phyloP scores from a whole-genome alignment of 129 eudicot species.

The Helianthus tuberosus region DNA sequence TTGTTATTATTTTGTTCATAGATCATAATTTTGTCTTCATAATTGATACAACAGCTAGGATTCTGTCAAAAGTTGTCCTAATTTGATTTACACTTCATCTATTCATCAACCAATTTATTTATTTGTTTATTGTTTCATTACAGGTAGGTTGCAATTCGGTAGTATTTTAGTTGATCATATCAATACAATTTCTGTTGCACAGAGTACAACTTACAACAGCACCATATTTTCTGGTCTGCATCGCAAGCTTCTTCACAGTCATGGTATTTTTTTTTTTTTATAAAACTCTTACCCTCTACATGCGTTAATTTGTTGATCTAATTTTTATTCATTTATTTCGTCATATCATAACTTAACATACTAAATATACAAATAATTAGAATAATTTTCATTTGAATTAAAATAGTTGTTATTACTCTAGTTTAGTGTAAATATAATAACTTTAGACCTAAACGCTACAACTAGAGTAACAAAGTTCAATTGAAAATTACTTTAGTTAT shows the following conservation, averaged over 20 bases:
- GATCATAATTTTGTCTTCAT: constrained; percentile 22
- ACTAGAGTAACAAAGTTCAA: too few species aligned
- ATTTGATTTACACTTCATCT: neutral
- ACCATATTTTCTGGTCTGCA: constrained; percentile 30
- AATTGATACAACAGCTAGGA: constrained; percentile 24
- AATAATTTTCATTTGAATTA: too few species aligned
- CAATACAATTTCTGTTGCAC: constrained; percentile 1
- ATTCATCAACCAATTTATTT: constrained; percentile 6
- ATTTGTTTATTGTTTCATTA: constrained; percentile 1
- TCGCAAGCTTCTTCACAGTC: constrained; percentile 62
- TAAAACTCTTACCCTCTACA: too few species aligned
- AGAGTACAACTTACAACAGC: constrained; percentile 16
- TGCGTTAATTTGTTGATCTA: too few species aligned
- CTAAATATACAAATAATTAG: too few species aligned
- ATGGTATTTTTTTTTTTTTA: constrained; percentile 33
- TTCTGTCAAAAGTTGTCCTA: too few species aligned
- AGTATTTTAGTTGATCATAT: constrained; percentile 13
- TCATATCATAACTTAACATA: too few species aligned
- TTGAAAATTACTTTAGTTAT: too few species aligned
- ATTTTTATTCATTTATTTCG: too few species aligned
- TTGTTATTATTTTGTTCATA: constrained; percentile 21
- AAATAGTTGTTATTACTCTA: too few species aligned
- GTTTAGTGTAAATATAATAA: too few species aligned
- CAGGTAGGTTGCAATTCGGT: constrained; percentile 28
- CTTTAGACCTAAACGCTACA: too few species aligned